A percentile compares a stretch with the other conserved stretches of the same genome.
Conservation (phyloP, 306 rosid genomes). For the Fragaria ananassa region DNA sequence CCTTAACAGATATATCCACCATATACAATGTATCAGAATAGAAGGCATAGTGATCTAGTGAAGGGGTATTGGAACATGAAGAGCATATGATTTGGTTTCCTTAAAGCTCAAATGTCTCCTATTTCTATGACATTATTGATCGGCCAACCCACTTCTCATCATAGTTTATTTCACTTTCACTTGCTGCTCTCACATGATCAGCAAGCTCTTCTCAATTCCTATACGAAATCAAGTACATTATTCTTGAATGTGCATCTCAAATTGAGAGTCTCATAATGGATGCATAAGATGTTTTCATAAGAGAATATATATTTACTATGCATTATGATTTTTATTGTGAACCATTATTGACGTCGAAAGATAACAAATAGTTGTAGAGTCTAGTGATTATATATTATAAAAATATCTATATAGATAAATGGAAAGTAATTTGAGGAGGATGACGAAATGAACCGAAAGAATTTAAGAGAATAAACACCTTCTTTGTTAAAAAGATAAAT, state of each 20-base stretch:
- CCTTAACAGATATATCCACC: not conserved
- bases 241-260: not conserved
- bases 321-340: not conserved
- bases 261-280: not conserved
- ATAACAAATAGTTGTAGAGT: constrained; percentile 7
- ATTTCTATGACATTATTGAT: constrained; percentile 33
- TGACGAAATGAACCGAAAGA: too few species aligned
- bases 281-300: not conserved
- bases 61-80: constrained; percentile 36
- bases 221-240: not conserved
- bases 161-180: constrained; percentile 11
- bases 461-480: not conserved
- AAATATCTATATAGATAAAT: not conserved
- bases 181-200: not conserved
- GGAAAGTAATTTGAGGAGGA: not conserved
- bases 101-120: constrained; percentile 44
- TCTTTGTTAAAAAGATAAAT: not conserved
- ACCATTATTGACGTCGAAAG: not conserved
- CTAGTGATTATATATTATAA: not conserved
- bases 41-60: constrained; percentile 33
- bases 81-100: constrained; percentile 35
- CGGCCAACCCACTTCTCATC: constrained; percentile 15
- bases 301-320: not conserved
- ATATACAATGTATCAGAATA: not conserved
- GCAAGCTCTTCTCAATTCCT: not conserved